Evolutionary conservation across 2,329 filamentous ascomycete genomes (phyloP), one percentile per base, ranked within the genome.

Genomic region (Xylariaceae sp.): DNA sequence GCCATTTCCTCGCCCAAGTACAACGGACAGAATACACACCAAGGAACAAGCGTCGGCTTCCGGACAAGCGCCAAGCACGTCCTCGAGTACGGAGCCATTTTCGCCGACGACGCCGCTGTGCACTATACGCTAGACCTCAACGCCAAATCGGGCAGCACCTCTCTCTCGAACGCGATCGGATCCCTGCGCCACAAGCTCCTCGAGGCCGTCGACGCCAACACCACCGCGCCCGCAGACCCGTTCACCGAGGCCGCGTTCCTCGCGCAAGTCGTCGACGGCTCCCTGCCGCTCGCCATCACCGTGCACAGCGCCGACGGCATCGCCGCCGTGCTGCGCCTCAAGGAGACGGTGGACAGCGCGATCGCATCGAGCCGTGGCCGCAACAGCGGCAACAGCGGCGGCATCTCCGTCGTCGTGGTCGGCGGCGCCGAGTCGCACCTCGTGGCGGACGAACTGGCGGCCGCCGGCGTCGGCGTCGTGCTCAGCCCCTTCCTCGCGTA

Each of bases 271-370:
- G 73, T 88, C 2, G 66, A 73, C 2, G 85, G 83, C 20, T 71
- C 79, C 2, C 65, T 81, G 1, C 78, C 85, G 0, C 76, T 89
- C 1, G 83, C 81, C 3, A 66, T 89, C 10, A 84, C 79, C 0
- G 81, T 81, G 10, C 82, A 89, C 65, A 86, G 81, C 57, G 86
- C 86, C 6, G 86, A 89, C 63, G 77, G 78, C 19, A 88, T 89
- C 57, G 81, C 84, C 2, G 73, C 83, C 0, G 69, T 85, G 1
- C 74, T 89, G n/a, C 74, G 75, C 20, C 72, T 89, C 59, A 89
- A 89, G 71, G 65, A 70, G 3, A 76, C 79, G 2, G 74, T 89
- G 7, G 85, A 89, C 48, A 61, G 67, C 0, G 73, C 71, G 0
- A 70, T 75, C 14, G 54, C 68, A 0, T 64, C 62, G 1, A 50